Evolutionary conservation across 306 rosid genomes (phyloP).

Genomic region (Potentilla sterilis): DNA sequence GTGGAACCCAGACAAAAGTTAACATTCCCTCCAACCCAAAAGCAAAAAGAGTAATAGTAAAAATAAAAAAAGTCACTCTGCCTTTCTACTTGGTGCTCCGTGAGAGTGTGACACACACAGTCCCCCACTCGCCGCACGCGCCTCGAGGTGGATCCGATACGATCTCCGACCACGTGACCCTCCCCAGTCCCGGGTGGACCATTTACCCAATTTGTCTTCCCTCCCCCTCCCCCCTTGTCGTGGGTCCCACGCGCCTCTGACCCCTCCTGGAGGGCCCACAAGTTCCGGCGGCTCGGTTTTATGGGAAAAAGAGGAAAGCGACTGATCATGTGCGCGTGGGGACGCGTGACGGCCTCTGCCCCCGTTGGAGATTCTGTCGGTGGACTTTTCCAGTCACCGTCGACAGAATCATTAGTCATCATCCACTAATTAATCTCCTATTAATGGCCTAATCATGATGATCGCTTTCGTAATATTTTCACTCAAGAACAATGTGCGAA

Average conservation of each 20-base stretch:
- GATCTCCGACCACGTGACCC: constrained; percentile 8
- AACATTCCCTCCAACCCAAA: too few species aligned
- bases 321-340: constrained; percentile 18
- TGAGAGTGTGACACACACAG: not conserved
- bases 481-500: not conserved
- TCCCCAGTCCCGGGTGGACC: not conserved
- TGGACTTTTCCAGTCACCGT: not conserved
- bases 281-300: constrained; percentile 8
- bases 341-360: constrained; percentile 13
- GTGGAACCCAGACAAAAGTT: not conserved
- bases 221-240: not conserved
- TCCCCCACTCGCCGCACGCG: not conserved
- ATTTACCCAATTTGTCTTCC: not conserved
- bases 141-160: constrained; percentile 5
- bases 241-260: not conserved
- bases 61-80: too few species aligned
- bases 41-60: too few species aligned
- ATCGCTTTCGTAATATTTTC: not conserved
- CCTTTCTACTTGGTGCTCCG: constrained; percentile 2
- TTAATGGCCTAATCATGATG: not conserved
- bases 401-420: not conserved
- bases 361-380: constrained; percentile 23
- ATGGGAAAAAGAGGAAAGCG: constrained; percentile 3
- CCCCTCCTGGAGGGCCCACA: not conserved
- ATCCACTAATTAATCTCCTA: not conserved